A percentile compares a stretch with the other conserved stretches of the same genome.
Evolutionary conservation across 352 stramenopile genomes (phyloP).

Genomic region (Phytopythium chamaehyphon): DNA sequence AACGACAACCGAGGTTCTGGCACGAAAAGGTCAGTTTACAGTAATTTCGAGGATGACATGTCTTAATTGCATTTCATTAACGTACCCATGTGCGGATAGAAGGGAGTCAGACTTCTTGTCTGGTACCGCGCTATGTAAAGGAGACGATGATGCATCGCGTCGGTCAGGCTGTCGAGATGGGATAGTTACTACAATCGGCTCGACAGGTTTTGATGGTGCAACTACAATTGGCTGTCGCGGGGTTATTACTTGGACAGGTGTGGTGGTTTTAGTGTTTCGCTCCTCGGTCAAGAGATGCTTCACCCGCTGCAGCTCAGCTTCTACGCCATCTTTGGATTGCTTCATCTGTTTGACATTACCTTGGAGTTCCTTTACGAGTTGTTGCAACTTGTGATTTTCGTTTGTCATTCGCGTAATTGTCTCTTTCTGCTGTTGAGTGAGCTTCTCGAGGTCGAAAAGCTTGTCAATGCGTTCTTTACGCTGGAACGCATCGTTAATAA

Average conservation of each 20-base stretch:
- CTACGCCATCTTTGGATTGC: conserved; percentile 60
- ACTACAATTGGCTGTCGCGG: conserved; percentile 1
- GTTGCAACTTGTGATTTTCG: conserved; percentile 81
- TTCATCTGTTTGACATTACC: conserved; percentile 79
- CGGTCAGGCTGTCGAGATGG: conserved; percentile 26
- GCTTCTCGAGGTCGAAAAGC: conserved; percentile 81
- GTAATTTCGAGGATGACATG: no score
- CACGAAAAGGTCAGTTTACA: no score
- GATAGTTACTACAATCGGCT: conserved; percentile 11
- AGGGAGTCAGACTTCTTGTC: conserved; percentile 3
- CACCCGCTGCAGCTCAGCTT: conserved; percentile 58
- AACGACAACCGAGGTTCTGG: conserved; percentile 25
- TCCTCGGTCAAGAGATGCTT: conserved; percentile 71
- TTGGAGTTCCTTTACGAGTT: conserved; percentile 78
- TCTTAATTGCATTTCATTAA: not conserved
- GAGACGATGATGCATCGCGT: conserved; percentile 62
- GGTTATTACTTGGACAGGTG: conserved; percentile 19
- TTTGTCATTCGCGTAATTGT: conserved; percentile 65
- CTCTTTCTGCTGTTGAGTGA: conserved; percentile 70
- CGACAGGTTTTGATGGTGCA: conserved; percentile 8
- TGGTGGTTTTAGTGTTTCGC: conserved; percentile 33
- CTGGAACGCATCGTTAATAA: conserved; percentile 91
- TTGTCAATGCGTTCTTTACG: conserved; percentile 84
- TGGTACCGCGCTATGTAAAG: conserved; percentile 23
- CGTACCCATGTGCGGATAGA: conserved; percentile 15